Conservation (phyloP, 2,329 filamentous ascomycete species). For the Diaporthe citrichinensis region DNA sequence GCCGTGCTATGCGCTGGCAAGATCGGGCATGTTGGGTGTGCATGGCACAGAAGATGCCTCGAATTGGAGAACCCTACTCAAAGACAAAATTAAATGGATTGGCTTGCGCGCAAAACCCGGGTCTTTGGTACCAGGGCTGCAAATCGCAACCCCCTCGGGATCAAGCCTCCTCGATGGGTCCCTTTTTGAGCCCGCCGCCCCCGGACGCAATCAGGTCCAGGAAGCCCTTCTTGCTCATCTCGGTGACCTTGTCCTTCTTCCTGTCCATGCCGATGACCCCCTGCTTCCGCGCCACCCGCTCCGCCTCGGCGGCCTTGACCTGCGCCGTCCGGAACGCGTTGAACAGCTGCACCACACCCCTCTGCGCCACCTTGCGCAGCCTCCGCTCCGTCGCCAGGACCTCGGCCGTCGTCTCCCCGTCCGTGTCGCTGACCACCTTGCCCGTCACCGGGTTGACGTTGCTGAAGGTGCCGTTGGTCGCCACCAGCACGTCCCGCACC, state of each 20-base stretch:
- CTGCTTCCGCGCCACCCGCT: constrained; percentile 76
- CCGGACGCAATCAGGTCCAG: constrained; percentile 86
- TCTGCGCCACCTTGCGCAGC: constrained; percentile 88
- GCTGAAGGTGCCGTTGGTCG: constrained; percentile 55
- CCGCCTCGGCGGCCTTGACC: constrained; percentile 86
- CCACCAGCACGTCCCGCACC: constrained; percentile 85
- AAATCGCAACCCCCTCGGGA: background rate
- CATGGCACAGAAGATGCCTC: constrained; percentile 24
- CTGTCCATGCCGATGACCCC: constrained; percentile 84
- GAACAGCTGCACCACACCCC: constrained; percentile 96
- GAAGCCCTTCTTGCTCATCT: constrained; percentile 98
- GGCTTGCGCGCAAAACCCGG: constrained; percentile 26
- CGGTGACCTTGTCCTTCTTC: constrained; percentile 89
- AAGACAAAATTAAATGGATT: constrained; percentile 19
- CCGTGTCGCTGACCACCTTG: constrained; percentile 52
- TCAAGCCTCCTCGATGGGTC: constrained; percentile 70
- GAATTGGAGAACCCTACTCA: constrained; percentile 39
- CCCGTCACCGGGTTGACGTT: constrained; percentile 65
- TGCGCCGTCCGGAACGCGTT: constrained; percentile 95
- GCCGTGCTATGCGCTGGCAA: constrained; percentile 9
- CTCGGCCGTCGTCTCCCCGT: constrained; percentile 64
- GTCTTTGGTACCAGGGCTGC: background rate
- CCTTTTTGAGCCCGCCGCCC: constrained; percentile 72
- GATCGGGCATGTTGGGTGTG: constrained; percentile 1
- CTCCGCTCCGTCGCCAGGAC: constrained; percentile 81